Base-by-base conservation (phyloP, 1,139 yeast genomes). In the Pichia norvegensis region DNA sequence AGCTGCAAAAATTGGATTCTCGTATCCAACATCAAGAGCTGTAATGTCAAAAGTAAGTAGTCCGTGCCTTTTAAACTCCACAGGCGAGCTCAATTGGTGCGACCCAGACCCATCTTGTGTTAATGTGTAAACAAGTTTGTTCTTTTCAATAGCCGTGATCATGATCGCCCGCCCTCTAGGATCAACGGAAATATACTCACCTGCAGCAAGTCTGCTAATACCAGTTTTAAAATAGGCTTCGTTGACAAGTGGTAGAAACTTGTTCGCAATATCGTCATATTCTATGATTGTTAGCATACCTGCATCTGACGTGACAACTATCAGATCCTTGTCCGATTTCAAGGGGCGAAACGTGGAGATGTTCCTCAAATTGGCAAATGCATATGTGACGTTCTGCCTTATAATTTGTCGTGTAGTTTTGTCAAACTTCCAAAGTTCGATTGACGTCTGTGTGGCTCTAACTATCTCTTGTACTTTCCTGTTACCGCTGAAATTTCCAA, bases 1-100 rank as follows among this genome's bases (percentile, higher is more conserved):
- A 0, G 92, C 74, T 0, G 87, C 95, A 71, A 87, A 88, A 7
- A 77, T 60, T 0, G 98, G 97, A 59, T 87, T 87, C 19, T 82
- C 92, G 59, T 72, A 82, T 1, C 82, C 86, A 3, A 80, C 84
- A 58, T 88, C 95, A 42, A 92, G 61, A 0, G 85, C 81, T 22
- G 74, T 66, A 4, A 80, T 58, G 22, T 65, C 65, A 39, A 84
- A 67, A 1, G 90, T 79, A n/a, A 86, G 58, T 0, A 68, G 55
- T 29, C 69, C 66, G 4, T 78, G 70, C 17, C 76, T 67, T 43
- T 72, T 70, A 0, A 85, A 80, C 54, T 85, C 95, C 42, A 88
- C 62, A 0, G 97, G 96, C 0, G 95, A 79, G 5, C 85, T 75
- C 4, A 84, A 67, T 13, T 70, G 67, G 38, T 13, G 7, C 11